A percentile compares a stretch with the other conserved stretches of the same genome.
Evolutionary conservation across 257 asterid genomes (phyloP).

Genomic region (Solanum appendiculatum): DNA sequence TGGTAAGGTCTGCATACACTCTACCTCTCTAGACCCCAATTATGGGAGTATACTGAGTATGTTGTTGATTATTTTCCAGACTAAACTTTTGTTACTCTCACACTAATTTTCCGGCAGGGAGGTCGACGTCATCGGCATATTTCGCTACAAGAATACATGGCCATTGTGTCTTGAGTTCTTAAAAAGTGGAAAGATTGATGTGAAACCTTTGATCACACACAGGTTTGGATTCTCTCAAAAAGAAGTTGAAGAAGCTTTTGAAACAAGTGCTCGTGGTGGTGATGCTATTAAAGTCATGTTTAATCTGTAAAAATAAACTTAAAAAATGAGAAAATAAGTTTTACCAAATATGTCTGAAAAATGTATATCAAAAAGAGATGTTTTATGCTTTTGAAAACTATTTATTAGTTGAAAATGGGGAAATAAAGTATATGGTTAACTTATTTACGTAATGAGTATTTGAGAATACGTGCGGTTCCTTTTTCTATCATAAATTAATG

Average conservation of each 20-base stretch:
- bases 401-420: background rate
- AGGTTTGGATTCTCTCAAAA: slow-evolving; percentile 69
- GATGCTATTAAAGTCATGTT: slow-evolving; percentile 96
- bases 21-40: background rate
- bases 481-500: no score
- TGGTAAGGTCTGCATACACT: fast-evolving
- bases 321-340: background rate
- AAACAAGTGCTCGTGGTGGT: slow-evolving; percentile 79
- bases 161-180: slow-evolving; percentile 80
- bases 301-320: slow-evolving; percentile 27
- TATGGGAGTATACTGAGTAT: background rate
- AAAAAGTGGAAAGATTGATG: slow-evolving; percentile 75
- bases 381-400: background rate
- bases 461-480: background rate
- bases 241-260: slow-evolving; percentile 86
- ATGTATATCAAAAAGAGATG: background rate
- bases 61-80: background rate
- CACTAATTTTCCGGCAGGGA: slow-evolving; percentile 32
- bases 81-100: background rate
- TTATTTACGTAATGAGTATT: background rate
- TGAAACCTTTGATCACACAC: slow-evolving; percentile 88
- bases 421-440: background rate
- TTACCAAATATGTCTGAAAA: background rate
- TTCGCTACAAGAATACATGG: slow-evolving; percentile 94
- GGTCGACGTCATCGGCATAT: slow-evolving; percentile 82